phyloP scores from a whole-genome alignment of 2,329 filamentous ascomycete genomes.

The Claviceps spartinae region DNA sequence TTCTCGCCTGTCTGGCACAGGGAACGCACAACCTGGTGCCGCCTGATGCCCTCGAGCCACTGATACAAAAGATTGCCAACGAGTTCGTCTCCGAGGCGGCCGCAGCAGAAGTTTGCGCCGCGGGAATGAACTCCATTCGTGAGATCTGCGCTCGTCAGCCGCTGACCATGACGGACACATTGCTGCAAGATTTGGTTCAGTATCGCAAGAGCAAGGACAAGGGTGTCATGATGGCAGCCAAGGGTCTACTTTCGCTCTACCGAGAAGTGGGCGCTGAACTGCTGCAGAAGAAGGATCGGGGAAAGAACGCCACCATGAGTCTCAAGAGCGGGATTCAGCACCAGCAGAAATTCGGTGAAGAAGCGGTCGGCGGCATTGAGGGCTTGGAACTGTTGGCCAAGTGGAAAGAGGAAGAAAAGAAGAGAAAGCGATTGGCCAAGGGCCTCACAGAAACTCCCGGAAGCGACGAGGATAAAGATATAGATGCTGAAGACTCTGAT shows the following conservation, averaged over 20 bases:
- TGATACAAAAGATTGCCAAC: constrained; percentile 91
- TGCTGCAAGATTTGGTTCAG: constrained; percentile 91
- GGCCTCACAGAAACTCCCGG: constrained; percentile 50
- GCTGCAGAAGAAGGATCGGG: constrained; percentile 77
- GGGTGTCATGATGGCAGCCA: constrained; percentile 96
- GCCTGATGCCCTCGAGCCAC: constrained; percentile 78
- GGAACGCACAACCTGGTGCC: constrained; percentile 84
- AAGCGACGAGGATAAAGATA: constrained; percentile 45
- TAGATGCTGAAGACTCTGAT: constrained; percentile 43
- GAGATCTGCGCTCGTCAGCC: constrained; percentile 90
- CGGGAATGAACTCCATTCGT: constrained; percentile 85
- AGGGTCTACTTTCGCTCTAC: constrained; percentile 80
- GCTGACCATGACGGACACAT: constrained; percentile 86
- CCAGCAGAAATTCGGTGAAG: constrained; percentile 70
- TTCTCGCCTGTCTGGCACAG: constrained; percentile 84
- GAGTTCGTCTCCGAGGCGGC: constrained; percentile 95
- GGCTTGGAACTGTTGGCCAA: constrained; percentile 81
- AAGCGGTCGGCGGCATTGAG: constrained; percentile 69
- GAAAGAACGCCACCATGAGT: constrained; percentile 78
- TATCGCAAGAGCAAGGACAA: constrained; percentile 98
- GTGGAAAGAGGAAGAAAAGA: constrained; percentile 85
- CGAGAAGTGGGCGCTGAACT: constrained; percentile 82
- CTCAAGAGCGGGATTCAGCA: constrained; percentile 63
- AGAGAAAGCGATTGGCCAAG: constrained; percentile 55
- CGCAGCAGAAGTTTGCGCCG: constrained; percentile 78